phyloP scores from a whole-genome alignment of 2,329 filamentous ascomycete species.

The Colletotrichum viniferum region DNA sequence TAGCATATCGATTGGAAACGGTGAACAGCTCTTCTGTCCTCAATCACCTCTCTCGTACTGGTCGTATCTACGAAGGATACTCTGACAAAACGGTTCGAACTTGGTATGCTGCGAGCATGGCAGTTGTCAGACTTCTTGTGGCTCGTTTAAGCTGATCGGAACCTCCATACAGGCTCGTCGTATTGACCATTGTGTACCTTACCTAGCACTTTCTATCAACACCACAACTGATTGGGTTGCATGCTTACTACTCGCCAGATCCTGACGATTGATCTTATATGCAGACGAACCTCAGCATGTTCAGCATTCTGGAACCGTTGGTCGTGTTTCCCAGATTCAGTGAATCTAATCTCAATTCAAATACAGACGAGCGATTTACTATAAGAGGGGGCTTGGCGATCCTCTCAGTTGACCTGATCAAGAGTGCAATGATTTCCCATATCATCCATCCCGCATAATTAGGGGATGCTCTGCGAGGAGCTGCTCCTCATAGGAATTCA shows the following conservation, averaged over 20 bases:
- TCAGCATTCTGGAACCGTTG: neutral
- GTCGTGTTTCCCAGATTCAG: neutral
- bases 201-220: too few relatives aligned
- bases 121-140: fast-evolving
- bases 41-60: neutral
- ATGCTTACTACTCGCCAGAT: neutral
- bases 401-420: neutral
- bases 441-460: neutral
- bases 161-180: neutral
- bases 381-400: neutral
- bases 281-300: neutral
- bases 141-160: neutral
- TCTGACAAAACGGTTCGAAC: neutral
- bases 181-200: too few relatives aligned
- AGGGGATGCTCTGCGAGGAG: neutral
- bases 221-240: too few relatives aligned
- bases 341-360: neutral
- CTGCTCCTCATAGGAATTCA: neutral
- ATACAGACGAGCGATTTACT: neutral
- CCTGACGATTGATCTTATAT: neutral
- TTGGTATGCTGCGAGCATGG: fast-evolving
- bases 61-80: neutral
- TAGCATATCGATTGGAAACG: neutral
- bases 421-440: neutral
- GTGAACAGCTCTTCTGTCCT: neutral